A percentile compares a stretch with the other conserved stretches of the same genome.
Evolutionary conservation across 2,329 filamentous ascomycete species (phyloP).

Genomic region (Sporothrix pseudoabietina): DNA sequence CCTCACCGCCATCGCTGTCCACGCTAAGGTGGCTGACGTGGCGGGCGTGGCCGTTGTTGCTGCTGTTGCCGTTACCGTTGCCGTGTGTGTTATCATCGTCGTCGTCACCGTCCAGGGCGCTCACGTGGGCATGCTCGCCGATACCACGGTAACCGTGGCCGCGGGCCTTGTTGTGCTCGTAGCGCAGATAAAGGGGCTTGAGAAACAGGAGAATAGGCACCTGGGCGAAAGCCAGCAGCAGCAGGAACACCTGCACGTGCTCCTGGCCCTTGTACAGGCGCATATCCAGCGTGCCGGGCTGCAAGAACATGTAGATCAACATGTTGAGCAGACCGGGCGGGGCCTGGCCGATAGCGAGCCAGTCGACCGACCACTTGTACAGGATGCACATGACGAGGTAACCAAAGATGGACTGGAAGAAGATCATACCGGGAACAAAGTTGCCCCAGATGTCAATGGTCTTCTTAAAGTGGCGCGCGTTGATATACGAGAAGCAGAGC

Average conservation of each 20-base stretch:
- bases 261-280: slow-evolving; percentile 78
- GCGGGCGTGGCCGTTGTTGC: slow-evolving; percentile 61
- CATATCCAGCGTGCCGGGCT: slow-evolving; percentile 73
- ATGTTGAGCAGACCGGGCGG: slow-evolving; percentile 95
- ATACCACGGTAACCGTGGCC: slow-evolving; percentile 90
- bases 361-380: slow-evolving; percentile 96
- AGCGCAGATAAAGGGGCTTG: slow-evolving; percentile 93
- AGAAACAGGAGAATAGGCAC: slow-evolving; percentile 90
- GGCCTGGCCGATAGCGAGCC: slow-evolving; percentile 64
- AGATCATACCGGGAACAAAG: slow-evolving; percentile 97
- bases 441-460: slow-evolving; percentile 97
- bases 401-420: slow-evolving; percentile 98
- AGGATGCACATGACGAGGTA: slow-evolving; percentile 93
- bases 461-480: slow-evolving; percentile 91
- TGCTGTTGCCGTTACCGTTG: slow-evolving; percentile 60
- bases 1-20: slow-evolving; percentile 69
- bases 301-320: slow-evolving; percentile 99
- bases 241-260: slow-evolving; percentile 71
- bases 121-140: slow-evolving; percentile 83
- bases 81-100: slow-evolving; percentile 65
- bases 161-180: slow-evolving; percentile 87
- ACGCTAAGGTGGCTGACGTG: slow-evolving; percentile 44
- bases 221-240: slow-evolving; percentile 80
- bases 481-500: slow-evolving; percentile 87
- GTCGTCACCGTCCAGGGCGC: slow-evolving; percentile 85